These are phyloP conservation scores for Kitagawia praeruptora DNA, from an alignment of 129 eudicot genomes.

Conservation along the genomic window DNA sequence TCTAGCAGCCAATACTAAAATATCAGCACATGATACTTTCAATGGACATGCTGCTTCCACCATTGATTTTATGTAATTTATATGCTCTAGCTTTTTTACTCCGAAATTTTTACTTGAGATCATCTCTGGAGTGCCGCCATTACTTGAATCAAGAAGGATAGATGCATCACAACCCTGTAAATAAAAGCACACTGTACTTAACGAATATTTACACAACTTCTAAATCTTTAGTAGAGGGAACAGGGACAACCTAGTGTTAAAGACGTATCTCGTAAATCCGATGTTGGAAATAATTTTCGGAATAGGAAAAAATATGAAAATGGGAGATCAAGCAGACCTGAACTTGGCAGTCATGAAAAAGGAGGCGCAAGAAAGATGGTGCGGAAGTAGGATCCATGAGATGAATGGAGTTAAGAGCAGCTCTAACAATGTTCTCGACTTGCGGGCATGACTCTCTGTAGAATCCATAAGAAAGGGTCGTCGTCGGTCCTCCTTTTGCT, in stretches of 20 bases:
- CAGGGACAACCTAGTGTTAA: neutral
- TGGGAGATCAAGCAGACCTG: slow-evolving; percentile 21
- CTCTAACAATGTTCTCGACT: slow-evolving; percentile 31
- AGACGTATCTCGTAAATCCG: neutral
- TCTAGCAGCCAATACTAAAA: slow-evolving; percentile 54
- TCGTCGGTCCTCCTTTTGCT: neutral
- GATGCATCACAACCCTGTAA: slow-evolving; percentile 77
- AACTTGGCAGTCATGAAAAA: slow-evolving; percentile 60
- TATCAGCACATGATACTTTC: slow-evolving; percentile 65
- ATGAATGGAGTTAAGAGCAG: slow-evolving; percentile 15
- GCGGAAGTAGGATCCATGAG: slow-evolving; percentile 37
- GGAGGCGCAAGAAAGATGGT: slow-evolving; percentile 28
- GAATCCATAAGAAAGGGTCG: slow-evolving; percentile 28
- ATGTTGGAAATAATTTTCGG: neutral
- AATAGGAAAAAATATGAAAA: neutral
- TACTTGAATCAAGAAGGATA: slow-evolving; percentile 38
- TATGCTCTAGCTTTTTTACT: slow-evolving; percentile 26
- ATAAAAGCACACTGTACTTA: neutral
- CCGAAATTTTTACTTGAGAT: slow-evolving; percentile 43
- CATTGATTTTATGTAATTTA: slow-evolving; percentile 35
- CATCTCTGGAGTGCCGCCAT: slow-evolving; percentile 26
- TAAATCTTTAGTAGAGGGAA: too few species aligned
- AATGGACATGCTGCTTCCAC: slow-evolving; percentile 51
- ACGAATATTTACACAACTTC: too few species aligned
- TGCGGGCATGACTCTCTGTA: slow-evolving; percentile 32